A percentile compares a stretch with the other conserved stretches of the same genome.
Evolutionary conservation across 2,329 filamentous ascomycete genomes (phyloP).

Genomic region (Biscogniauxia mediterranea): DNA sequence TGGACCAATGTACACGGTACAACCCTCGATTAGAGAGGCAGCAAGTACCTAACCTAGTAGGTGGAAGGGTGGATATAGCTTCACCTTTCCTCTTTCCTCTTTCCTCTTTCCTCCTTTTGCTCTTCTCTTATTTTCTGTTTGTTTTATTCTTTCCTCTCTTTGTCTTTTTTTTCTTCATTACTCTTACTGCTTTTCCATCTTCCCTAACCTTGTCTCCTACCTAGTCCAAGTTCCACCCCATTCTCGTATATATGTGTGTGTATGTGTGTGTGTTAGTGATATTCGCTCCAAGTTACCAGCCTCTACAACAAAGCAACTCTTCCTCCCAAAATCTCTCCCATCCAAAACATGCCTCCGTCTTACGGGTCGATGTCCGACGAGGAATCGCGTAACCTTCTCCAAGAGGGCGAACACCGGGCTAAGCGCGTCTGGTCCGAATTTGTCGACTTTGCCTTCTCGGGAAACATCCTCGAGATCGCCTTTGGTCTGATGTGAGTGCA

Average conservation of each 20-base stretch:
- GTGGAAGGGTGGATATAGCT: background rate
- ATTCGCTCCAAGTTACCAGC: no score
- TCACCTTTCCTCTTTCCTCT: background rate
- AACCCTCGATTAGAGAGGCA: no score
- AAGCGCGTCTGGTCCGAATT: slow-evolving; percentile 61
- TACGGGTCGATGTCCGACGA: slow-evolving; percentile 17
- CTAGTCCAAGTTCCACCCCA: no score
- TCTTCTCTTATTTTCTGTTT: no score
- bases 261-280: no score
- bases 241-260: no score
- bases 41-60: background rate
- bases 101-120: background rate
- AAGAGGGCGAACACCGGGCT: slow-evolving; percentile 46
- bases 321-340: background rate
- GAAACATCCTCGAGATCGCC: slow-evolving; percentile 74
- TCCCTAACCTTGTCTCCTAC: no score
- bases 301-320: background rate
- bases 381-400: slow-evolving; percentile 45
- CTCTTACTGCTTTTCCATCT: no score
- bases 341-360: slow-evolving; percentile 8
- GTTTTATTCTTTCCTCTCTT: background rate
- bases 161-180: background rate
- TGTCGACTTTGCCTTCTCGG: slow-evolving; percentile 69
- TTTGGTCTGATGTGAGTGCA: slow-evolving; percentile 66
- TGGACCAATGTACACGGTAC: no score